A percentile compares a stretch with the other conserved stretches of the same genome.
These are phyloP conservation scores for Cyclotella choctawhatcheeana DNA, from an alignment of 108 stramenopile genomes.

Conservation along the genomic window DNA sequence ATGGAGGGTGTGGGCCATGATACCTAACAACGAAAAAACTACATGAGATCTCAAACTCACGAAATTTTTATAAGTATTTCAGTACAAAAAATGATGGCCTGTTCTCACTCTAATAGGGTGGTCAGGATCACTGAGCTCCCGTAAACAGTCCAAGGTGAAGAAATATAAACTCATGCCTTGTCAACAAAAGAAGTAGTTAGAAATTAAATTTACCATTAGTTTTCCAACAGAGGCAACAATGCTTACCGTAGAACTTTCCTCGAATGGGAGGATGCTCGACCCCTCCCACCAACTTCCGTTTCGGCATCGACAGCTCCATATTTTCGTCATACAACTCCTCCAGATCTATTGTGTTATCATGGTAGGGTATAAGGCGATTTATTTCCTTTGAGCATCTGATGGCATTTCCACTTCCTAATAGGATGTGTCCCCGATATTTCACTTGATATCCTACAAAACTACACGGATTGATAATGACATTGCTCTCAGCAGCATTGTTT, in stretches of 20 bases:
- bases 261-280: slow-evolving; percentile 83
- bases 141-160: slow-evolving; percentile 90
- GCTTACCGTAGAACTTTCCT: slow-evolving; percentile 91
- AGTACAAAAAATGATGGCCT: no score
- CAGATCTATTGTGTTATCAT: slow-evolving; percentile 64
- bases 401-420: slow-evolving; percentile 82
- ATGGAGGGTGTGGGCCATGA: slow-evolving; percentile 89
- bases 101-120: slow-evolving; percentile 59
- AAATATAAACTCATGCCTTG: slow-evolving; percentile 94
- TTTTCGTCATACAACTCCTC: slow-evolving; percentile 56
- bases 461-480: slow-evolving; percentile 75
- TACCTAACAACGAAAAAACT: not conserved
- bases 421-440: slow-evolving; percentile 57
- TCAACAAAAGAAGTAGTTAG: no score
- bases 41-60: no score
- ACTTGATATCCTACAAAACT: slow-evolving; percentile 72
- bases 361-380: slow-evolving; percentile 78
- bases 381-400: slow-evolving; percentile 71
- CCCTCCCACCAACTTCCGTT: slow-evolving; percentile 71
- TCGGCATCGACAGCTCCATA: slow-evolving; percentile 1
- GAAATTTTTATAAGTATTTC: no score
- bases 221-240: no score
- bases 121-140: slow-evolving; percentile 73
- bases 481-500: not conserved
- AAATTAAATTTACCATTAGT: no score